Evolutionary conservation across 441 rosid genomes (phyloP).

Genomic region (Omphalea diandra): DNA sequence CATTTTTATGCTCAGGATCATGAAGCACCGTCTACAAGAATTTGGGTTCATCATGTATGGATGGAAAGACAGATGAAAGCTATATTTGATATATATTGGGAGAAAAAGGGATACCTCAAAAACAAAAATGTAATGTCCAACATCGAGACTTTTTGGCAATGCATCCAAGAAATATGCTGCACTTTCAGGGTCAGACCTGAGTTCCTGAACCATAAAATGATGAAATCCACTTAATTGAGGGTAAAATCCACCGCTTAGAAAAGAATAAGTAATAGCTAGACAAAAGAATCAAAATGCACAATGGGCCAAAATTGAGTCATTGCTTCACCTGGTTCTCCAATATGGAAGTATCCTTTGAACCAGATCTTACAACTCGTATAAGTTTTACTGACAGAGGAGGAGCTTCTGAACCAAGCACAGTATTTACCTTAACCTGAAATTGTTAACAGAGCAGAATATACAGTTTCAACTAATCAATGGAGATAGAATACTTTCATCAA

Average conservation of each 20-base stretch:
- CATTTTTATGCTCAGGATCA: conserved; percentile 54
- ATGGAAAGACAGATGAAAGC: conserved; percentile 18
- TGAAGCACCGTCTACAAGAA: conserved; percentile 53
- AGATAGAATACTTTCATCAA: not conserved
- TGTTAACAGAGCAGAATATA: conserved; percentile 17
- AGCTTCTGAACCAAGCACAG: conserved; percentile 77
- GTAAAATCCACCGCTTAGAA: conserved; percentile 17
- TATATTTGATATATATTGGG: conserved; percentile 9
- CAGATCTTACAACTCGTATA: conserved; percentile 46
- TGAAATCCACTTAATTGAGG: not conserved
- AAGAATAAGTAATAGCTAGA: conserved; percentile 13
- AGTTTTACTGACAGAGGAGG: conserved; percentile 82
- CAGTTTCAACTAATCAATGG: not conserved
- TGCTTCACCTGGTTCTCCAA: conserved; percentile 65
- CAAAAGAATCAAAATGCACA: conserved; percentile 14
- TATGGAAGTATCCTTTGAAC: conserved; percentile 50
- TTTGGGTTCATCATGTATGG: conserved; percentile 12
- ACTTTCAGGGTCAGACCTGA: conserved; percentile 58
- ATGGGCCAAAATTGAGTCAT: conserved; percentile 8
- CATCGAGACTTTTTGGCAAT: conserved; percentile 58
- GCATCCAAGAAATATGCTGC: conserved; percentile 47
- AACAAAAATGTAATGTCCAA: conserved; percentile 75
- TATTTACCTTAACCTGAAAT: conserved; percentile 75
- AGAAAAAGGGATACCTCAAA: conserved; percentile 62
- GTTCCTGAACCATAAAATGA: conserved; percentile 52